A percentile compares a stretch with the other conserved stretches of the same genome.
phyloP scores from a whole-genome alignment of 768 basidiomycete genomes.

The Boletus speciosus region DNA sequence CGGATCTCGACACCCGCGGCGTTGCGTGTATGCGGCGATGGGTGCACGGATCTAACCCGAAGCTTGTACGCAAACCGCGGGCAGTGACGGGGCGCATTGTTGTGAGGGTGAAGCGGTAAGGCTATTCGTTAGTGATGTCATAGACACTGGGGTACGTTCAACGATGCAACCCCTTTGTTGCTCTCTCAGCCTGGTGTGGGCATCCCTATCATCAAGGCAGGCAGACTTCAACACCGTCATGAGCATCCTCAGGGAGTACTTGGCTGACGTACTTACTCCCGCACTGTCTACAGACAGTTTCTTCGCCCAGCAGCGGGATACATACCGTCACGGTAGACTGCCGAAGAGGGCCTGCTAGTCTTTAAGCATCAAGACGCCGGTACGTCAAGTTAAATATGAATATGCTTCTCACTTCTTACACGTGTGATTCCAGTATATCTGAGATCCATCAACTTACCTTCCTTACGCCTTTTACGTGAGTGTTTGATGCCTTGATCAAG shows the following conservation, averaged over 20 bases:
- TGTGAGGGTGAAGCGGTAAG: not conserved
- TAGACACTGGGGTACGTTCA: not conserved
- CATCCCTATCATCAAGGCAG: too few species aligned
- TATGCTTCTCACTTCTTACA: not conserved
- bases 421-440: not conserved
- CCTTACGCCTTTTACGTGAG: not conserved
- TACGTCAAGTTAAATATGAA: not conserved
- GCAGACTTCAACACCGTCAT: not conserved
- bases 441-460: not conserved
- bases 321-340: not conserved
- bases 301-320: not conserved
- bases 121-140: conserved; percentile 9
- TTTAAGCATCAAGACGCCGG: not conserved
- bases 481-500: not conserved
- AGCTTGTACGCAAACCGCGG: not conserved
- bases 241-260: not conserved
- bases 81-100: not conserved
- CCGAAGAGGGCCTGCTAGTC: not conserved
- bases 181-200: too few species aligned
- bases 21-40: conserved; percentile 32
- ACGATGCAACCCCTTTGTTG: not conserved
- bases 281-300: not conserved
- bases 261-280: not conserved
- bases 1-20: conserved; percentile 30
- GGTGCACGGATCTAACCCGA: not conserved